Conservation (phyloP, 305 asterid genomes). For the Plantago coronopus region DNA sequence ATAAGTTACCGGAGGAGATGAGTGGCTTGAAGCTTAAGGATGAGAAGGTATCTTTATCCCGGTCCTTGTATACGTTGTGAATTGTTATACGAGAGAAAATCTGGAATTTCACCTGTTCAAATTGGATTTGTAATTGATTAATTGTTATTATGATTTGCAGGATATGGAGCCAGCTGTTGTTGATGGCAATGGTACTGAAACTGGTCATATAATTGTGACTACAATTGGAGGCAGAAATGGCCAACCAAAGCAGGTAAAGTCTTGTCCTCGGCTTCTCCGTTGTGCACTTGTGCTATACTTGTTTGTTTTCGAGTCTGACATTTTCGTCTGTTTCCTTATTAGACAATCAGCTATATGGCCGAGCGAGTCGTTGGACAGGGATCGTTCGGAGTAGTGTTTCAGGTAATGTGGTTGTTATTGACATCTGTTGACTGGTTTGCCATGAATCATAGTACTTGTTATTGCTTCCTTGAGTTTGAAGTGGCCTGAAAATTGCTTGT, state of each 20-base stretch:
- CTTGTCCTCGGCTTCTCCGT: background rate
- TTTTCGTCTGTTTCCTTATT: constrained; percentile 14
- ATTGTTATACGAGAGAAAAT: too few relatives aligned
- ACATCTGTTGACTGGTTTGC: constrained; percentile 7
- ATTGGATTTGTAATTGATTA: constrained; percentile 3
- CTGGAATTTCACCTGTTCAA: background rate
- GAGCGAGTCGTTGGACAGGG: constrained; percentile 84
- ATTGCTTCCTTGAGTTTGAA: background rate
- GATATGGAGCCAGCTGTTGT: constrained; percentile 74
- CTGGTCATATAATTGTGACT: constrained; percentile 83
- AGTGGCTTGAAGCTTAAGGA: constrained; percentile 6
- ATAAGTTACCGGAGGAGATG: constrained; percentile 3
- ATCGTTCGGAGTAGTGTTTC: constrained; percentile 82
- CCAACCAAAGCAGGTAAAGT: constrained; percentile 63
- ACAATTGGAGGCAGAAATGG: constrained; percentile 67
- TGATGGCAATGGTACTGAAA: constrained; percentile 73
- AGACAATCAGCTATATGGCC: constrained; percentile 88
- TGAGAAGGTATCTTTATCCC: background rate
- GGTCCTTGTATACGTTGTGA: background rate
- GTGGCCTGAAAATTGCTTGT: background rate
- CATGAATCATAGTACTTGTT: background rate
- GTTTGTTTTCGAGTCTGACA: constrained; percentile 5
- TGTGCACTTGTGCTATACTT: background rate
- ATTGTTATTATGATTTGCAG: constrained; percentile 25
- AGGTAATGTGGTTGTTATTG: constrained; percentile 36